These are phyloP conservation scores for Phyllosticta citrichinensis DNA, from an alignment of 2,329 filamentous ascomycete genomes.

Conservation along the genomic window DNA sequence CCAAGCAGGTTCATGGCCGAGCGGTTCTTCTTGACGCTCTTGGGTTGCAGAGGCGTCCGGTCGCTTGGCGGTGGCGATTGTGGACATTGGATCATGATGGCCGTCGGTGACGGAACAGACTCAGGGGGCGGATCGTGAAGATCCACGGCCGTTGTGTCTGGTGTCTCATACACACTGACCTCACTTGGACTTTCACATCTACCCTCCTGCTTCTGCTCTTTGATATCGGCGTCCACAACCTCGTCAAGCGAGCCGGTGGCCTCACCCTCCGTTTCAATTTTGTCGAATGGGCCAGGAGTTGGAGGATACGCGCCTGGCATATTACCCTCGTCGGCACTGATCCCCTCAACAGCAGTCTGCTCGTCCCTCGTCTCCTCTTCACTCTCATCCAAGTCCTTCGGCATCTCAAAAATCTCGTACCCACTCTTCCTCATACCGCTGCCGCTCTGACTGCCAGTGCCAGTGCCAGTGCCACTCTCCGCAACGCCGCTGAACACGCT, in stretches of 20 bases:
- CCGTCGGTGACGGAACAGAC: neutral
- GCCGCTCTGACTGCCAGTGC: neutral
- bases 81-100: neutral
- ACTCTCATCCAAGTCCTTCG: neutral
- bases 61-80: neutral
- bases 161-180: neutral
- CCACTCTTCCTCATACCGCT: constrained; percentile 1
- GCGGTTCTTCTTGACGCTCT: neutral
- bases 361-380: neutral
- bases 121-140: neutral
- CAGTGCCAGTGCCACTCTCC: neutral
- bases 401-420: neutral
- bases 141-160: neutral
- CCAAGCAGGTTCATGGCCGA: neutral
- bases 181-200: neutral
- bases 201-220: neutral
- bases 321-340: neutral
- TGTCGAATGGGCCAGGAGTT: neutral
- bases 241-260: neutral
- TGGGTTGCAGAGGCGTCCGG: neutral
- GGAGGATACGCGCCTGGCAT: constrained; percentile 5
- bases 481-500: constrained; percentile 9
- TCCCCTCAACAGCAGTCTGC: neutral
- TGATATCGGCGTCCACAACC: neutral
- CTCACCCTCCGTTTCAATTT: neutral